phyloP scores from a whole-genome alignment of 140 eudicot genomes.

The Eryngium alpinum region DNA sequence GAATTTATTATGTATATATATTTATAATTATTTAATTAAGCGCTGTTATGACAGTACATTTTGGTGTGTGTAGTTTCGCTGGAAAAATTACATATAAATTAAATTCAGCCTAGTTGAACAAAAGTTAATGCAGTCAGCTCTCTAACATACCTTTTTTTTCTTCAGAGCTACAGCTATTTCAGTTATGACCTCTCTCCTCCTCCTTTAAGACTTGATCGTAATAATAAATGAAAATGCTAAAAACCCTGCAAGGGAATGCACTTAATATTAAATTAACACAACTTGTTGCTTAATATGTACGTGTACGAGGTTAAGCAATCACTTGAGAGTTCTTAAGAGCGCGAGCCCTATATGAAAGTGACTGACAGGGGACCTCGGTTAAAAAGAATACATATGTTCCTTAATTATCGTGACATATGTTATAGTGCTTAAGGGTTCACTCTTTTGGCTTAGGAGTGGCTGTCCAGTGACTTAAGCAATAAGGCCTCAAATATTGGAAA shows the following conservation, averaged over 20 bases:
- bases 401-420: too few species aligned
- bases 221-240: not conserved
- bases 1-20: not conserved
- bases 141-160: not conserved
- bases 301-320: not conserved
- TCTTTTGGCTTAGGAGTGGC: too few species aligned
- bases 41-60: not conserved
- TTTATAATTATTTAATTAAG: not conserved
- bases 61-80: not conserved
- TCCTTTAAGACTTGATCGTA: not conserved
- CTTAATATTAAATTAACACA: not conserved
- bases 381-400: not conserved
- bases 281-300: not conserved
- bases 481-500: too few species aligned
- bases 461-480: too few species aligned
- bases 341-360: not conserved
- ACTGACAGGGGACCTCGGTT: not conserved
- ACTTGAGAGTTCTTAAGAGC: too few species aligned
- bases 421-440: too few species aligned
- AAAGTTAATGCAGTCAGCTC: not conserved
- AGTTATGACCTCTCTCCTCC: not conserved
- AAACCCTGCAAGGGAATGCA: not conserved
- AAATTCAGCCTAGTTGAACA: not conserved
- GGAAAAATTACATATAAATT: not conserved
- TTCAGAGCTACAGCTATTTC: not conserved